phyloP scores from a whole-genome alignment of 1,139 yeast species.

The Petasospora fabianii region DNA sequence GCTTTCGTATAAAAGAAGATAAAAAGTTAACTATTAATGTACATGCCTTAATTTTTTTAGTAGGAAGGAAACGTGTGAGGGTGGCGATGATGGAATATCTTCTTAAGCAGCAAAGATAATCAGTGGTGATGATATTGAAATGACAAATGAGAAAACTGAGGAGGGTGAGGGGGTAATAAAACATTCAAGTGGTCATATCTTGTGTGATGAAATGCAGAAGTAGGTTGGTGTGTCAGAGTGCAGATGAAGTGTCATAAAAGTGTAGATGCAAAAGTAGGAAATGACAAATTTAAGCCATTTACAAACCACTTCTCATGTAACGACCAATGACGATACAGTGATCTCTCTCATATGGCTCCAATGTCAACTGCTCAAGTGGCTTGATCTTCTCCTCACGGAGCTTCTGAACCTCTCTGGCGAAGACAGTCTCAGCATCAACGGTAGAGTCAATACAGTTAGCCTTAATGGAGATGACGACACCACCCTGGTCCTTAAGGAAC shows the following conservation, averaged over 20 bases:
- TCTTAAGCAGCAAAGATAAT: background rate
- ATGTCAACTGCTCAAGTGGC: slow-evolving; percentile 96
- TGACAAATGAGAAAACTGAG: too few species aligned
- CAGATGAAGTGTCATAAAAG: background rate
- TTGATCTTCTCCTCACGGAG: slow-evolving; percentile 98
- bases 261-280: background rate
- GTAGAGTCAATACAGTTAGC: slow-evolving; percentile 99
- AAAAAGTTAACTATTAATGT: slow-evolving; percentile 9
- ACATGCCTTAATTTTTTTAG: slow-evolving; percentile 7
- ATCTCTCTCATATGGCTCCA: slow-evolving; percentile 99
- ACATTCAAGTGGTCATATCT: slow-evolving; percentile 8
- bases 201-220: background rate
- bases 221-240: background rate
- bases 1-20: background rate
- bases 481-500: slow-evolving; percentile 97
- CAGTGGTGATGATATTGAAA: background rate
- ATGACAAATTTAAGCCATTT: slow-evolving; percentile 13
- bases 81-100: background rate
- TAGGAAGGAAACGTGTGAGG: background rate
- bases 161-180: slow-evolving; percentile 5
- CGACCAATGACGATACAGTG: slow-evolving; percentile 98
- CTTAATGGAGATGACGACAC: slow-evolving; percentile 96
- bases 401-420: slow-evolving; percentile 98
- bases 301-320: slow-evolving; percentile 83
- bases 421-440: slow-evolving; percentile 98